phyloP scores from a whole-genome alignment of 2,329 filamentous ascomycete species.

The Phaeophleospora eucalypticola region DNA sequence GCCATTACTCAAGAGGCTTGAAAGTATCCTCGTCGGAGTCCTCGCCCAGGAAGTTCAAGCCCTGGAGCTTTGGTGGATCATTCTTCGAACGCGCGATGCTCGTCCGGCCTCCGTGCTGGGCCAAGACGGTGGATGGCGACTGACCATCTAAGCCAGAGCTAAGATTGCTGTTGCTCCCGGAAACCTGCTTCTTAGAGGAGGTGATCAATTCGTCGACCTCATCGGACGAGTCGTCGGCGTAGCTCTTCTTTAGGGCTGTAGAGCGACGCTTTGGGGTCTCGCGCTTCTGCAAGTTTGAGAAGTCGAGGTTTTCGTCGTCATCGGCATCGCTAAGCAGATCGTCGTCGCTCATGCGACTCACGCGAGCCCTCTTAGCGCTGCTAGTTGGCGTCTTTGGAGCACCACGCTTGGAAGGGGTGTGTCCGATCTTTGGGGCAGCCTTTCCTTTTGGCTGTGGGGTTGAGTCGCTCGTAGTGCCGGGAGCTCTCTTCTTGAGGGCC shows the following conservation, averaged over 20 bases:
- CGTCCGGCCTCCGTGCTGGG: not conserved
- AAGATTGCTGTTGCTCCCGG: not conserved
- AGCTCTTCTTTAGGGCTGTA: slow-evolving; percentile 4
- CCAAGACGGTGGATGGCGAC: not conserved
- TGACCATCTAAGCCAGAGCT: slow-evolving; percentile 2
- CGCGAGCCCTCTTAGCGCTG: slow-evolving; percentile 14
- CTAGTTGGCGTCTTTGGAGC: slow-evolving; percentile 13
- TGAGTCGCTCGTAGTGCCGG: slow-evolving; percentile 7
- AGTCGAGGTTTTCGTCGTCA: not conserved
- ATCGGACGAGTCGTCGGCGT: slow-evolving; percentile 8
- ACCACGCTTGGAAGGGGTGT: slow-evolving; percentile 7
- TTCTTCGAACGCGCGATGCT: slow-evolving; percentile 9
- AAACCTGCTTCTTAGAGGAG: not conserved
- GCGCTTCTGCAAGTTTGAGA: slow-evolving; percentile 13
- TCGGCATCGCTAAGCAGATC: slow-evolving; percentile 14
- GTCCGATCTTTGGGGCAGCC: slow-evolving; percentile 3
- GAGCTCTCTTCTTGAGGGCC: not conserved
- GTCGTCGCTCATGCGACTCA: slow-evolving; percentile 20
- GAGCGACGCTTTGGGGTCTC: slow-evolving; percentile 14
- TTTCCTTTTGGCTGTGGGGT: not conserved
- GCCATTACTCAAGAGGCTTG: no score
- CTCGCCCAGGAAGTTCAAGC: slow-evolving; percentile 1
- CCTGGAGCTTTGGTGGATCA: slow-evolving; percentile 1
- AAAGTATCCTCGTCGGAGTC: no score
- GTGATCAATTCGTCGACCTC: not conserved